These are phyloP conservation scores for Oleoguttula mirabilis DNA, from an alignment of 495 filamentous ascomycete species.

Conservation along the genomic window DNA sequence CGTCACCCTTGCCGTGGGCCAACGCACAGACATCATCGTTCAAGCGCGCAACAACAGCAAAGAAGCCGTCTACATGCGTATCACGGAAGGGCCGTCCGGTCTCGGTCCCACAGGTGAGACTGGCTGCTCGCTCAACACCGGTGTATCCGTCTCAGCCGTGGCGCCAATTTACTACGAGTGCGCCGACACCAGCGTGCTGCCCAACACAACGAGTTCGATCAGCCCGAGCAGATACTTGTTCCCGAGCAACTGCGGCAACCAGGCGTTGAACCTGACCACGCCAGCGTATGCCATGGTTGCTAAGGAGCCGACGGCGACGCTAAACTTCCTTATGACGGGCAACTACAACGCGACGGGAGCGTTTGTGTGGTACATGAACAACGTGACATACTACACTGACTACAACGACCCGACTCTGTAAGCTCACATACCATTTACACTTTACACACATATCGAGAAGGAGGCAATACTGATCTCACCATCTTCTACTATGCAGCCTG, in stretches of 20 bases:
- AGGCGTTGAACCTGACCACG: neutral
- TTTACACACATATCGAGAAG: too few species aligned
- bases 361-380: conserved; percentile 14
- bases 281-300: conserved; percentile 4
- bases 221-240: conserved; percentile 45
- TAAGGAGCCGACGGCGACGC: neutral
- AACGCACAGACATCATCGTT: conserved; percentile 46
- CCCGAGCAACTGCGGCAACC: conserved; percentile 14
- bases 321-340: conserved; percentile 5
- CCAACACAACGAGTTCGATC: conserved; percentile 34
- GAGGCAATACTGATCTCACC: too few species aligned
- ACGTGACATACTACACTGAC: conserved; percentile 11
- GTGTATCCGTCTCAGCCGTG: conserved; percentile 23
- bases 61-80: conserved; percentile 26
- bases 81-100: conserved; percentile 19
- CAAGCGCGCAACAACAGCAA: conserved; percentile 20
- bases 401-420: conserved; percentile 14
- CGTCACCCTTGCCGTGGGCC: conserved; percentile 32
- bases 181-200: conserved; percentile 22
- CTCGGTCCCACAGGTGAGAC: conserved; percentile 3
- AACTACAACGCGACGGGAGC: conserved; percentile 9
- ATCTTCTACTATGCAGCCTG: too few species aligned
- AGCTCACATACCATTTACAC: too few species aligned
- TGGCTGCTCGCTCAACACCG: conserved; percentile 22
- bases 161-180: conserved; percentile 30